Evolutionary conservation across 345 rosid genomes (phyloP).

Genomic region (Gossypium turneri): DNA sequence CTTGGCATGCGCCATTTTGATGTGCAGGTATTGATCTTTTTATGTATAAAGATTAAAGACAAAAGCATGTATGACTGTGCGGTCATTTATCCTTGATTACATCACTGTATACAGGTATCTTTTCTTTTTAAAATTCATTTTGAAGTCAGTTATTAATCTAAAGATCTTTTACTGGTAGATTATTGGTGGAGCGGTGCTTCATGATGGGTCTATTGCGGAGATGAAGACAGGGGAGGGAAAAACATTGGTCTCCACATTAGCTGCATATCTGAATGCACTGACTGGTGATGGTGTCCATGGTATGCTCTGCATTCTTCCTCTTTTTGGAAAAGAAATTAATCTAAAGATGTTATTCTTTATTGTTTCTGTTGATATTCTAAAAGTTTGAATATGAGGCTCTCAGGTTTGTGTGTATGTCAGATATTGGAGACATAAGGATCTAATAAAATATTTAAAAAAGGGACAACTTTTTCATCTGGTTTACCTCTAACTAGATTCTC

Average conservation of each 20-base stretch:
- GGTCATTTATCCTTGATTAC: neutral
- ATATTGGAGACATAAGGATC: neutral
- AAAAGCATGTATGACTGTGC: neutral
- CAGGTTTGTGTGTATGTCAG: neutral
- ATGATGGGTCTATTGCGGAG: constrained; percentile 95
- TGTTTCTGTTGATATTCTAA: neutral
- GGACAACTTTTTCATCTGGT: constrained; percentile 4
- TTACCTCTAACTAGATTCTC: constrained; percentile 9
- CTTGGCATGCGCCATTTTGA: constrained; percentile 99
- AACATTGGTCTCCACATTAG: constrained; percentile 92
- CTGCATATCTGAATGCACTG: constrained; percentile 92
- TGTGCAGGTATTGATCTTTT: constrained; percentile 80
- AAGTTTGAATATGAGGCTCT: neutral
- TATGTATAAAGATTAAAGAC: neutral
- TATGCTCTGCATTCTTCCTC: constrained; percentile 30
- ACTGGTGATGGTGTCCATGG: constrained; percentile 95
- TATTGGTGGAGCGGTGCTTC: constrained; percentile 97
- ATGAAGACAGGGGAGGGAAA: constrained; percentile 99
- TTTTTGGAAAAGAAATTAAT: neutral
- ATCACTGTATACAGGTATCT: neutral
- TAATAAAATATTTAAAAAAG: neutral
- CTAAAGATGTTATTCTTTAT: neutral
- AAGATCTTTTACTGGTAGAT: constrained; percentile 42
- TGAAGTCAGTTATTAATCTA: constrained; percentile 16
- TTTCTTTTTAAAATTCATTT: neutral